Base-by-base conservation (phyloP, 1,284 basidiomycete genomes). In the Gymnopus androsaceus region DNA sequence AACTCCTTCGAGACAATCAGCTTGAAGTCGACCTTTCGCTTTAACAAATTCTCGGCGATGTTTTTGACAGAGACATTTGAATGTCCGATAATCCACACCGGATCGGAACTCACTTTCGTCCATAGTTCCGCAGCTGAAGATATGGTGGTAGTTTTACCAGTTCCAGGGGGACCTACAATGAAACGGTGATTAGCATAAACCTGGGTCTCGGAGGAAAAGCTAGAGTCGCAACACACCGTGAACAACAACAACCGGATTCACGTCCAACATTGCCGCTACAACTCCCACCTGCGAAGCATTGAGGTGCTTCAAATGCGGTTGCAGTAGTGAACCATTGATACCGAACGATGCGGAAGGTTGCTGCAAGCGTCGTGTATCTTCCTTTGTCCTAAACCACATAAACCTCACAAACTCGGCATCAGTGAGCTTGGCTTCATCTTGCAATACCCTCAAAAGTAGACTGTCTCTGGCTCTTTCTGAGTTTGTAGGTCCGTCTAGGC, bases 1-100 rank as follows among this genome's bases (percentile, higher is more conserved):
- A 81, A 82, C 19, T 81, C 80, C 46, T 75, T 73, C 1, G 79
- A 78, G 1, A 81, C 78, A 4, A 82, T 38, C 7, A 82, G 61
- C 53, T 71, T 74, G 66, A 79, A 82, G 36, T 71, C 61, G 7
- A 80, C 67, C 0, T 61, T 57, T 27, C 66, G 62, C 48, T 74
- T 72, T 9, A 65, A 61, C 2, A 82, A 64, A 27, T 58, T 58
- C 51, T 59, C 53, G 14, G 61, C 59, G 31, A 60, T 62, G 34
- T 62, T 62, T 42, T 60, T 62, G 27, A 60, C 61, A 12, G 57
- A 57, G 33, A 62, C 61, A 27, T 62, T 62, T 3, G 61, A 62
- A 38, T 62, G 61, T 17, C 59, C 61, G 15, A 62, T 53, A 34
- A 60, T 59, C 61, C 61, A 60, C 15, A 48, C 45, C 8, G 61